These are phyloP conservation scores for Cerioporus squamosus DNA, from an alignment of 1,284 basidiomycete species.

Conservation along the genomic window DNA sequence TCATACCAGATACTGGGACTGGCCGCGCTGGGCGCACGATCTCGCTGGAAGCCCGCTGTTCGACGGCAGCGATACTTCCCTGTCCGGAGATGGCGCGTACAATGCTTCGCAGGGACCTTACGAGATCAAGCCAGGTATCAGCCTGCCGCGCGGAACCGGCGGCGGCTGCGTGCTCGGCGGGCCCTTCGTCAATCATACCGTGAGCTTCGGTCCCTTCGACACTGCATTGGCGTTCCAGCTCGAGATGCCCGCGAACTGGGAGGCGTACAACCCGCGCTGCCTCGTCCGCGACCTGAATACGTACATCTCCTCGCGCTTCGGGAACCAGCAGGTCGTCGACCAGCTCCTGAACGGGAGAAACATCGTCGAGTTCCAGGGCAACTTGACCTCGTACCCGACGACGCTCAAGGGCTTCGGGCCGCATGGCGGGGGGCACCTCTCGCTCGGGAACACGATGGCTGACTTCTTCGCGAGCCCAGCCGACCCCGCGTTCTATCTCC, in stretches of 20 bases:
- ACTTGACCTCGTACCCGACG: constrained; percentile 1
- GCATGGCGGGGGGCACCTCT: not conserved
- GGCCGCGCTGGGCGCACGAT: not conserved
- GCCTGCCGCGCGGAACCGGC: not conserved
- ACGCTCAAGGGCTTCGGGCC: not conserved
- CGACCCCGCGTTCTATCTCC: not conserved
- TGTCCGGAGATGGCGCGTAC: not conserved
- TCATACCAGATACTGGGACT: not conserved
- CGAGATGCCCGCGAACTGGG: not conserved
- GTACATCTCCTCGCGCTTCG: not conserved
- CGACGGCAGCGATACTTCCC: constrained; percentile 2
- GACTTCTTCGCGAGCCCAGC: constrained; percentile 2
- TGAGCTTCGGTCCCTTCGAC: constrained; percentile 1
- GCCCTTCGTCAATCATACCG: constrained; percentile 1
- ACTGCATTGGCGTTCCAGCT: not conserved
- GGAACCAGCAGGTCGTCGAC: not conserved
- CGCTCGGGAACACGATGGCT: not conserved
- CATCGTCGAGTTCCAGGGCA: constrained; percentile 2
- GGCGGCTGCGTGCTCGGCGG: not conserved
- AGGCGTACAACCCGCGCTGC: constrained; percentile 1
- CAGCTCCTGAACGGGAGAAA: not conserved
- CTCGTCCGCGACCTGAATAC: constrained; percentile 1
- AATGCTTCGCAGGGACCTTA: not conserved
- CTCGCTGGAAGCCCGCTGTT: not conserved
- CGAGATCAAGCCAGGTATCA: not conserved